Conservation (phyloP, 306 rosid species). For the Lithocarpus polystachyus region DNA sequence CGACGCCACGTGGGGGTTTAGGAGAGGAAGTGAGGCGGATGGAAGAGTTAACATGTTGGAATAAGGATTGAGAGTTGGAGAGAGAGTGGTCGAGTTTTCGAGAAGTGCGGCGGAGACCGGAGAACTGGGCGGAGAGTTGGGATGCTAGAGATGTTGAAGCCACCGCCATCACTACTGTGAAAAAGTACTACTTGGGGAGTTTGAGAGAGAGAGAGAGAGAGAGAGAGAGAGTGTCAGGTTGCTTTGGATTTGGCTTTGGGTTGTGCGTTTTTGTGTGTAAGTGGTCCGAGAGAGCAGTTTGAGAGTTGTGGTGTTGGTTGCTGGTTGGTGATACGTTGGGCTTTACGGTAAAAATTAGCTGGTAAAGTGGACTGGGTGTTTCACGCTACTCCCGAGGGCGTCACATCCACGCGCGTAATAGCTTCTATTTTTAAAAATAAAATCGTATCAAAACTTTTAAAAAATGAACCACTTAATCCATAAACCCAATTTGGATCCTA, state of each 20-base stretch:
- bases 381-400: constrained; percentile 22
- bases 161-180: constrained; percentile 51
- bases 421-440: too few relatives aligned
- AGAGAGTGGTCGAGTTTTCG: constrained; percentile 47
- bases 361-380: neutral
- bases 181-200: neutral
- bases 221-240: neutral
- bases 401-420: neutral
- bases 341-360: constrained; percentile 5
- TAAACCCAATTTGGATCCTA: too few relatives aligned
- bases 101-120: constrained; percentile 61
- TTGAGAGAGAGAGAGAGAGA: neutral
- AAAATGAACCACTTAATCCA: accelerated
- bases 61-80: constrained; percentile 31
- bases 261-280: too few relatives aligned
- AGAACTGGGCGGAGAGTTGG: constrained; percentile 55
- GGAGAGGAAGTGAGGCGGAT: constrained; percentile 55
- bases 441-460: accelerated
- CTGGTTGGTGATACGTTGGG: constrained; percentile 4
- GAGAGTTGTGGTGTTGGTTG: neutral
- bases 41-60: constrained; percentile 49
- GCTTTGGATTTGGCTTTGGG: neutral
- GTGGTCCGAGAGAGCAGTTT: too few relatives aligned
- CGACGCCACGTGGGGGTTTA: constrained; percentile 59
- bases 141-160: constrained; percentile 80